Evolutionary conservation across 306 rosid genomes (phyloP).

Genomic region (Biancaea sappan): DNA sequence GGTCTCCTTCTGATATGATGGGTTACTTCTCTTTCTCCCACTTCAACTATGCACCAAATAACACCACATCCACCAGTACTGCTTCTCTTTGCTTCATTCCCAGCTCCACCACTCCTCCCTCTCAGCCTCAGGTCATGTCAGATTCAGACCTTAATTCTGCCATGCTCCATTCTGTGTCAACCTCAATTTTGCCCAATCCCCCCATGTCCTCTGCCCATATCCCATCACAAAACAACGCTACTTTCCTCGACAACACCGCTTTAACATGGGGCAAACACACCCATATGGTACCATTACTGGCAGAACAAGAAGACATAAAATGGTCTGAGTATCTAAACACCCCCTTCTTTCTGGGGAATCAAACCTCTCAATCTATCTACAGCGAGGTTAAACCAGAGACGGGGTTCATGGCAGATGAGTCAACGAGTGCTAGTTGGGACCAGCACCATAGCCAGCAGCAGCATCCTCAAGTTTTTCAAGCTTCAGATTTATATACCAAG

Average conservation of each 20-base stretch:
- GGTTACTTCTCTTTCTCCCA: conserved; percentile 57
- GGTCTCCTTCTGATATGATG: conserved; percentile 50
- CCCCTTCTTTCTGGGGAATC: conserved; percentile 56
- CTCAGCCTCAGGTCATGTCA: conserved; percentile 47
- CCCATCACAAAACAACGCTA: conserved; percentile 39
- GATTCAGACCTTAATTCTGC: conserved; percentile 47
- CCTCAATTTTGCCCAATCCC: conserved; percentile 36
- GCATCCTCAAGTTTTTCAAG: conserved; percentile 40
- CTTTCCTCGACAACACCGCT: conserved; percentile 37
- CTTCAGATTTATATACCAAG: conserved; percentile 60
- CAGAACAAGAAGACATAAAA: conserved; percentile 59
- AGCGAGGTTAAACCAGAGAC: conserved; percentile 59
- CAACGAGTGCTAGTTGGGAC: conserved; percentile 45
- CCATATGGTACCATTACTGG: conserved; percentile 27
- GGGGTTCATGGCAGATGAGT: conserved; percentile 38
- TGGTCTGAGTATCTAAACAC: conserved; percentile 74
- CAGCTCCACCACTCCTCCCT: conserved; percentile 45
- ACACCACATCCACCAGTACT: conserved; percentile 30
- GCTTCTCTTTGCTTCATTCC: conserved; percentile 55
- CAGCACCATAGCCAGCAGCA: conserved; percentile 48
- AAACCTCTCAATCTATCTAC: conserved; percentile 44
- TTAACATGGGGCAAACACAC: conserved; percentile 45
- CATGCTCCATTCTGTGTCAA: no score
- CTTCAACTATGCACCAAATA: conserved; percentile 49
- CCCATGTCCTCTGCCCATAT: conserved; percentile 42